Base-by-base conservation (phyloP, 495 filamentous ascomycete species). In the Lasiosphaeria miniovina region DNA sequence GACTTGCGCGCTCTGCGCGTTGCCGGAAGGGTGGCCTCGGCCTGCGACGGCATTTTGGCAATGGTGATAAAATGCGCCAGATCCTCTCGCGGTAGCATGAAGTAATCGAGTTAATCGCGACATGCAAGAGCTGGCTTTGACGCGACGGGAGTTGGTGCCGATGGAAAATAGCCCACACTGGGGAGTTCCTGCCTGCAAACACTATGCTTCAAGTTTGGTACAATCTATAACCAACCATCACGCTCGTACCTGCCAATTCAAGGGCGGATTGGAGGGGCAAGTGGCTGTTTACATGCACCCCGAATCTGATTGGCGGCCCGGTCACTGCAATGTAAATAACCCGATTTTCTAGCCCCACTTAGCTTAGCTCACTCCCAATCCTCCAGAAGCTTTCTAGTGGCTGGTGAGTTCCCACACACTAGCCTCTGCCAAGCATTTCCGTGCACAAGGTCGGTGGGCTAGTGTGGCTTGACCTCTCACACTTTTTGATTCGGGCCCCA, bases 1-100 rank as follows among this genome's bases (percentile, higher is more conserved):
- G 90, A 94, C 70, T 91, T 91, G 66, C 91, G 86, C 68, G 88
- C 80, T 67, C 88, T 86, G 24, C 82, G 80, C 60, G 81, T 78
- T 51, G 79, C 74, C 52, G 80, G 81, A 24, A 80, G 59, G 8
- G 80, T 81, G 24, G 67, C 62, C 55, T 84, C 79, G 32, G 67
- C 67, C 53, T 72, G 74, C 40, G 74, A 68, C 60, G 80, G 67
- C 80, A 82, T 83, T 8, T 34, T 57, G 40, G 38, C n/a, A 56
- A 49, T 43, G 43, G 53, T 31, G 24, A 24, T 24, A 24, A 24
- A 17, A 12, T 59, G 43, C 11, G 6, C 43, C 15, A 2, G 3
- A 14, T 7, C 43, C 43, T 46, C 12, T 46, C 12, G 57, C n/a
- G 5, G 43, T 14, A 24, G 24, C 11, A 5, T 46, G 43, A n/a